A percentile compares a stretch with the other conserved stretches of the same genome.
Conservation (phyloP, 1,284 basidiomycete species). For the Heliocybe sulcata region DNA sequence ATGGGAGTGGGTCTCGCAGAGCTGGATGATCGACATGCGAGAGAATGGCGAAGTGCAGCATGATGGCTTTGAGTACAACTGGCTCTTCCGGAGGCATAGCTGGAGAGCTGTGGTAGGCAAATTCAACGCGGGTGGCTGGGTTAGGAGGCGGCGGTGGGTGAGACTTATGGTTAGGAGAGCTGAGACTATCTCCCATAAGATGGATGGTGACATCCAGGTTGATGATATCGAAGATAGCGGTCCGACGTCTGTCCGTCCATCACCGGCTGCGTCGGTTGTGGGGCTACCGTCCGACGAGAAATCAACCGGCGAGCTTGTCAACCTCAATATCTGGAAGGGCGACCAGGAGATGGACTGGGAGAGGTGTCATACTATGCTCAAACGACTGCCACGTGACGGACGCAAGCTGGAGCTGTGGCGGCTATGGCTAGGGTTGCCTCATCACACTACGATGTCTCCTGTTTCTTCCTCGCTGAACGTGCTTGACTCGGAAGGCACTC, state of each 20-base stretch:
- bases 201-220: constrained; percentile 9
- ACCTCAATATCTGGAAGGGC: constrained; percentile 31
- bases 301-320: background rate
- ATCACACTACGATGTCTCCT: background rate
- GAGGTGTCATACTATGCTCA: constrained; percentile 46
- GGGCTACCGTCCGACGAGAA: constrained; percentile 2
- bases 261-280: constrained; percentile 5
- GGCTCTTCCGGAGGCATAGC: constrained; percentile 53
- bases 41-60: constrained; percentile 68
- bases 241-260: background rate
- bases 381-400: constrained; percentile 51
- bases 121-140: constrained; percentile 60
- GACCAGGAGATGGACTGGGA: constrained; percentile 55
- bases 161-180: constrained; percentile 62
- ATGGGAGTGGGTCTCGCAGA: constrained; percentile 72
- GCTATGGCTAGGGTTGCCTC: constrained; percentile 37
- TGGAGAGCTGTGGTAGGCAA: constrained; percentile 59
- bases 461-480: background rate
- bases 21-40: constrained; percentile 85
- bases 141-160: constrained; percentile 70
- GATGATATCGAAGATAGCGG: background rate
- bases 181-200: constrained; percentile 28
- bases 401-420: constrained; percentile 67
- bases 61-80: constrained; percentile 82
- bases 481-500: background rate